These are phyloP conservation scores for Xylaria flabelliformis DNA, from an alignment of 495 filamentous ascomycete genomes.

Conservation along the genomic window DNA sequence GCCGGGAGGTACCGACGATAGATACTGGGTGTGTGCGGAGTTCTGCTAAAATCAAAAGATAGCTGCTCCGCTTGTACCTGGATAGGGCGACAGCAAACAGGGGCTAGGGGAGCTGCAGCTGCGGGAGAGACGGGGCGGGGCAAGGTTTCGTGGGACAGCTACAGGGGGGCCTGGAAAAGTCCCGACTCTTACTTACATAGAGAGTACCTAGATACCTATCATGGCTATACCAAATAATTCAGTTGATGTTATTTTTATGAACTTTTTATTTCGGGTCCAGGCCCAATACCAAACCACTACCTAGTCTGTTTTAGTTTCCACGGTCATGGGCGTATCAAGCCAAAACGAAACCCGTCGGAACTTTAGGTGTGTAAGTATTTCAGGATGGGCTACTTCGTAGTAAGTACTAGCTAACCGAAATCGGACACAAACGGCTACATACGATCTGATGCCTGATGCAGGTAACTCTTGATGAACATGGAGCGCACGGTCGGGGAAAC, in stretches of 20 bases:
- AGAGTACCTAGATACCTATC: too few relatives aligned
- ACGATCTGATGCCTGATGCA: not conserved
- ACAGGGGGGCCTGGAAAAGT: conserved; percentile 11
- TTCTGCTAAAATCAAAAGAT: not conserved
- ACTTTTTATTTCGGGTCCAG: not conserved
- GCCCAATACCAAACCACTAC: not conserved
- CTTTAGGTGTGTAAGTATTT: not conserved
- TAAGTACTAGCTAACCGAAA: not conserved
- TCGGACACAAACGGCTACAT: not conserved
- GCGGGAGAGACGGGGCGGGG: conserved; percentile 12
- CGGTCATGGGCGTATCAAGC: not conserved
- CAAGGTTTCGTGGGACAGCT: conserved; percentile 2
- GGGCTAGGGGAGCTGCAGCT: conserved; percentile 17
- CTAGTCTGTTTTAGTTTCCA: not conserved
- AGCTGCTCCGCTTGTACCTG: not conserved
- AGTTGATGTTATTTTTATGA: not conserved
- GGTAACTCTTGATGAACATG: not conserved
- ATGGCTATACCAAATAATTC: not conserved
- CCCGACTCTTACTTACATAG: not conserved
- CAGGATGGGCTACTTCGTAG: not conserved
- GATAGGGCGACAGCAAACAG: conserved; percentile 12
- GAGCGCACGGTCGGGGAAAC: not conserved
- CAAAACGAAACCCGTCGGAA: conserved; percentile 10
- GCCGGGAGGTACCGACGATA: conserved; percentile 16
- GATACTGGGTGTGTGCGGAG: not conserved